A percentile compares a stretch with the other conserved stretches of the same genome.
Evolutionary conservation across 352 stramenopile species (phyloP).

Genomic region (Pythium sukuiense): DNA sequence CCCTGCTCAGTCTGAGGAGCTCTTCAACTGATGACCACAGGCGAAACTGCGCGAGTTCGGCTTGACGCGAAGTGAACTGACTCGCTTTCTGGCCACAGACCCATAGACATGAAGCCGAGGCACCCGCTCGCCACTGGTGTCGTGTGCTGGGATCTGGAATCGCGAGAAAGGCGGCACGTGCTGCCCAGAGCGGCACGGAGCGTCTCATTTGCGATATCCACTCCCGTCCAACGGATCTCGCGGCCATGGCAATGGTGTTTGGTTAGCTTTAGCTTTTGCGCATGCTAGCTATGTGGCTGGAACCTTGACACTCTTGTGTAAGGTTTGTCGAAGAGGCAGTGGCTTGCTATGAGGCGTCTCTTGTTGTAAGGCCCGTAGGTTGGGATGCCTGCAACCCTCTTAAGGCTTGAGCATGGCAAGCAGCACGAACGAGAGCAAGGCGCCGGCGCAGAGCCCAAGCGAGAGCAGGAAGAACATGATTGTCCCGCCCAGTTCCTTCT

Average conservation of each 20-base stretch:
- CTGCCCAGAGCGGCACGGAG: background rate
- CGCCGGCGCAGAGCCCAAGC: conserved; percentile 64
- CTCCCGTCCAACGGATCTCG: background rate
- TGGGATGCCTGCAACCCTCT: background rate
- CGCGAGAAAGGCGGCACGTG: background rate
- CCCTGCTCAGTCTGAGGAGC: background rate
- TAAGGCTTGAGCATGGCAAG: conserved; percentile 75
- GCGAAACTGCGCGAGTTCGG: background rate
- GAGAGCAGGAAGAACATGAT: conserved; percentile 86
- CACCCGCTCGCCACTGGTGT: background rate
- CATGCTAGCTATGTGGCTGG: background rate
- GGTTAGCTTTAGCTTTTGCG: background rate
- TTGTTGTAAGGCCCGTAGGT: background rate
- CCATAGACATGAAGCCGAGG: background rate
- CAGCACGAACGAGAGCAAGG: conserved; percentile 76
- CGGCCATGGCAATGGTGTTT: background rate
- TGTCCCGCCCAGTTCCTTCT: conserved; percentile 73
- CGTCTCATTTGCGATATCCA: background rate
- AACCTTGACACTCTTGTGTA: background rate
- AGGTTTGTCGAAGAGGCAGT: background rate
- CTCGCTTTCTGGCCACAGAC: background rate
- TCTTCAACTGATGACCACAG: background rate
- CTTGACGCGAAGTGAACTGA: background rate
- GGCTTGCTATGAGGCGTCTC: background rate
- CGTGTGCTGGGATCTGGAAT: background rate